These are phyloP conservation scores for Stenogyne calaminthoides DNA, from an alignment of 305 asterid genomes.

Conservation along the genomic window DNA sequence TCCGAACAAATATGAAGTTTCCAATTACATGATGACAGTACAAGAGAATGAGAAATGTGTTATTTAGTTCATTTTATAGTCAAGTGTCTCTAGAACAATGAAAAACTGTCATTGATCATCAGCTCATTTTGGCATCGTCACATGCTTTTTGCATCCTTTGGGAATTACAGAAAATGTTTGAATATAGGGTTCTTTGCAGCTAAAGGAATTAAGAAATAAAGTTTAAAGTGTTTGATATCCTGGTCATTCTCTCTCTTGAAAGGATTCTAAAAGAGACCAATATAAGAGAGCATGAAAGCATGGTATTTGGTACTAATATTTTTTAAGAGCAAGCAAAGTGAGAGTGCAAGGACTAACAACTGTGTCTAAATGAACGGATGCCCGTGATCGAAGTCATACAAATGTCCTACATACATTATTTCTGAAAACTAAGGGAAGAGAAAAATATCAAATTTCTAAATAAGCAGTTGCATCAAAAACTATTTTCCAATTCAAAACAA, in stretches of 20 bases:
- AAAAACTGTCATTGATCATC: too few species aligned
- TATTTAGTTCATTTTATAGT: too few species aligned
- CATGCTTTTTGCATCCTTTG: not conserved
- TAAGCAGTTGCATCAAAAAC: too few species aligned
- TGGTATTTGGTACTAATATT: not conserved
- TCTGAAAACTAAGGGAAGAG: not conserved
- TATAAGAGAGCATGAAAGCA: not conserved
- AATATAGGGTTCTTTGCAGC: not conserved
- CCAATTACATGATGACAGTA: not conserved
- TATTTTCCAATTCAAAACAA: not conserved
- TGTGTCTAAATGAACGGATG: not conserved
- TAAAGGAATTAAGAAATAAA: too few species aligned
- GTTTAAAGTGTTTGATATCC: not conserved
- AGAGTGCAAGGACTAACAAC: not conserved
- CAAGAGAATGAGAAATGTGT: slow-evolving; percentile 2
- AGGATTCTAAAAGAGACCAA: not conserved
- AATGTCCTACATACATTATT: not conserved
- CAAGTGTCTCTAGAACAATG: too few species aligned
- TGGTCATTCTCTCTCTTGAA: not conserved
- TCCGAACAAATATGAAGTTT: not conserved
- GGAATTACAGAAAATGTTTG: not conserved
- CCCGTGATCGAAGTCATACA: too few species aligned
- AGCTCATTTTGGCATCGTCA: too few species aligned
- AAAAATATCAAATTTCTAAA: too few species aligned
- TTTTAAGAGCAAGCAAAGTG: not conserved